A percentile compares a stretch with the other conserved stretches of the same genome.
These are phyloP conservation scores for Talaromyces sp. DNA, from an alignment of 2,329 filamentous ascomycete species.

Conservation along the genomic window DNA sequence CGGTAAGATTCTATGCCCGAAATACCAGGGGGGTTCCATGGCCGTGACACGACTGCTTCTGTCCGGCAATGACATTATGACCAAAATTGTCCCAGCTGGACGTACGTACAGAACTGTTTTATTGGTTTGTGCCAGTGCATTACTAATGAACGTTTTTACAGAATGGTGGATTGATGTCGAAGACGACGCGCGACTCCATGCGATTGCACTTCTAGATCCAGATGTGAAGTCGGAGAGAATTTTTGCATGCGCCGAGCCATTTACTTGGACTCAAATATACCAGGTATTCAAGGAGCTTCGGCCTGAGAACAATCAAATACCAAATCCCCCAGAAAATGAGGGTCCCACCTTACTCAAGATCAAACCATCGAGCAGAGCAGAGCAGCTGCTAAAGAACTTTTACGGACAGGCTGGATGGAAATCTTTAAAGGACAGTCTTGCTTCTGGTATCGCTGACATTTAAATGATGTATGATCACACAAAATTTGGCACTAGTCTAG, in stretches of 20 bases:
- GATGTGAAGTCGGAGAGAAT: conserved; percentile 44
- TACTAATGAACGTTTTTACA: conserved; percentile 16
- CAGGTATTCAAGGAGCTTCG: neutral
- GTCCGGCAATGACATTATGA: neutral
- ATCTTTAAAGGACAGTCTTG: neutral
- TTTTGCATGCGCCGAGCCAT: conserved; percentile 46
- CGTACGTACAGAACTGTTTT: neutral
- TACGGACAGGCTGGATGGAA: neutral
- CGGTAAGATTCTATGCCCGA: neutral
- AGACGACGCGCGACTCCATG: conserved; percentile 47
- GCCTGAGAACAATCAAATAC: neutral
- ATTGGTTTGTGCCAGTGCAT: neutral
- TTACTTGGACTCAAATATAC: conserved; percentile 27
- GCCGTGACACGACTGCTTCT: neutral
- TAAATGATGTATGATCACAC: neutral
- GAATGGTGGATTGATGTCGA: conserved; percentile 40
- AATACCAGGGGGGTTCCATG: neutral
- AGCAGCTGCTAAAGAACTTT: neutral
- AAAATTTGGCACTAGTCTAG: neutral
- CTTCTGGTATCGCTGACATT: neutral
- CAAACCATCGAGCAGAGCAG: neutral
- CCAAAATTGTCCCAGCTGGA: neutral
- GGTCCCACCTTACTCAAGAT: conserved; percentile 20
- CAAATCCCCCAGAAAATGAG: neutral
- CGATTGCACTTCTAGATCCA: conserved; percentile 45